Percentiles rank a stretch among this genome's conserved stretches.
Conservation (phyloP, 2,329 filamentous ascomycete genomes). For the Pyricularia pennisetigena region DNA sequence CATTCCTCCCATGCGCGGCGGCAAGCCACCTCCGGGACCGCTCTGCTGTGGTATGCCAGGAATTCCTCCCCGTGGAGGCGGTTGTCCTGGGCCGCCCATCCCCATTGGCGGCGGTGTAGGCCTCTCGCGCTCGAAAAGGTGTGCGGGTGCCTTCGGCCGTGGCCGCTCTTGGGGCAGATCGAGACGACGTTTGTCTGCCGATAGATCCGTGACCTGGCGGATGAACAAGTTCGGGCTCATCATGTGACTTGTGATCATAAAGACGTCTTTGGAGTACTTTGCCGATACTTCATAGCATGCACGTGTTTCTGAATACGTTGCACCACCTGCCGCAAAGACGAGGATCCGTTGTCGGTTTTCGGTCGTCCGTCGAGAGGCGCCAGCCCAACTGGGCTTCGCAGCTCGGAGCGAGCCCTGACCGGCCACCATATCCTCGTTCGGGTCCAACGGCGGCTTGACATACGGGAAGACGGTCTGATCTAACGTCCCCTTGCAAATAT, state of each 20-base stretch:
- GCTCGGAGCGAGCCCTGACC: slow-evolving; percentile 72
- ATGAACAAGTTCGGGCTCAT: slow-evolving; percentile 75
- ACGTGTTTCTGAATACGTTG: slow-evolving; percentile 84
- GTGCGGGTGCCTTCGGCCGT: slow-evolving; percentile 70
- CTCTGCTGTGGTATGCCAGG: slow-evolving; percentile 11
- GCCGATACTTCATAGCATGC: slow-evolving; percentile 80
- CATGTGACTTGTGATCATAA: slow-evolving; percentile 88
- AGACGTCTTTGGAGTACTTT: slow-evolving; percentile 67
- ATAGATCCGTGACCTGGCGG: slow-evolving; percentile 72
- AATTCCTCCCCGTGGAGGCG: slow-evolving; percentile 16
- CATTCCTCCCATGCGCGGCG: slow-evolving; percentile 1
- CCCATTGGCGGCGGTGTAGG: slow-evolving; percentile 42
- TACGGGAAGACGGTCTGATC: slow-evolving; percentile 62
- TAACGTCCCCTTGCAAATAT: slow-evolving; percentile 55
- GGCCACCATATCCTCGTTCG: slow-evolving; percentile 46
- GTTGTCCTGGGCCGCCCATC: slow-evolving; percentile 11
- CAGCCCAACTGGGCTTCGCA: slow-evolving; percentile 92
- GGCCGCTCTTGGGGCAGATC: slow-evolving; percentile 75
- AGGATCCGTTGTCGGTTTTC: slow-evolving; percentile 88
- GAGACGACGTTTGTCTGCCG: slow-evolving; percentile 62
- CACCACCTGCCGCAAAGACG: slow-evolving; percentile 90
- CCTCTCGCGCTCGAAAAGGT: slow-evolving; percentile 67
- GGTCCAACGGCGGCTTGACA: slow-evolving; percentile 58
- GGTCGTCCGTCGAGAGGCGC: slow-evolving; percentile 59
- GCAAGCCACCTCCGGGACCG: slow-evolving; percentile 5